A percentile compares a stretch with the other conserved stretches of the same genome.
Evolutionary conservation across 305 asterid genomes (phyloP).

Genomic region (Striga hermonthica): DNA sequence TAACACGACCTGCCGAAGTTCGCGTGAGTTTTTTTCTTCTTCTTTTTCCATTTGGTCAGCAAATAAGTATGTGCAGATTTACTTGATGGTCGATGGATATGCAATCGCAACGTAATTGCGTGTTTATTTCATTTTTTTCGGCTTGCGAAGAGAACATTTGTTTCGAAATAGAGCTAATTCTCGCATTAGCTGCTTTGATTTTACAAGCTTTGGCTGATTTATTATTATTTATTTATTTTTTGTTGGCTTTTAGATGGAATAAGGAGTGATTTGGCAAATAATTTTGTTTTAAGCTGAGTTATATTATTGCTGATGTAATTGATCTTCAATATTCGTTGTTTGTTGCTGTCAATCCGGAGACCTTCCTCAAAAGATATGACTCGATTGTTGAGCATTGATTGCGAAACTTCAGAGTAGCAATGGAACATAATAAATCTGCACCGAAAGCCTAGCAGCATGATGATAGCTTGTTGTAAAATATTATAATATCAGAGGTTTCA

Average conservation of each 20-base stretch:
- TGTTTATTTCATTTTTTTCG: neutral
- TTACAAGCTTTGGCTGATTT: no score
- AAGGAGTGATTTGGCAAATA: neutral
- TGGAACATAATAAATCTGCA: no score
- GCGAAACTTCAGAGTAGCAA: neutral
- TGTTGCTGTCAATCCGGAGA: neutral
- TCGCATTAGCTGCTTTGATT: neutral
- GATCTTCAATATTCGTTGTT: neutral
- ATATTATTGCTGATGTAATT: neutral
- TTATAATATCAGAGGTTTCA: no score
- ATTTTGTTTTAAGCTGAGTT: neutral
- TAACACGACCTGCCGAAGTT: neutral
- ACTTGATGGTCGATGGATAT: neutral
- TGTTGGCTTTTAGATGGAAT: neutral
- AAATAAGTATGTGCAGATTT: neutral
- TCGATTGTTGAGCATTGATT: neutral
- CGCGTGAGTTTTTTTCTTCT: no score
- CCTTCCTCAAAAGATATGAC: neutral
- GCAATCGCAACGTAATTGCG: neutral
- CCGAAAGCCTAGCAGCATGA: neutral
- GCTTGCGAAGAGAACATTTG: neutral
- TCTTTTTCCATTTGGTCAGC: no score
- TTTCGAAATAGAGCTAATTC: neutral
- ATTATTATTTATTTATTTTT: no score
- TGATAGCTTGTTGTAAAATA: neutral